phyloP scores from a whole-genome alignment of 768 basidiomycete species.

The Russula foetens region DNA sequence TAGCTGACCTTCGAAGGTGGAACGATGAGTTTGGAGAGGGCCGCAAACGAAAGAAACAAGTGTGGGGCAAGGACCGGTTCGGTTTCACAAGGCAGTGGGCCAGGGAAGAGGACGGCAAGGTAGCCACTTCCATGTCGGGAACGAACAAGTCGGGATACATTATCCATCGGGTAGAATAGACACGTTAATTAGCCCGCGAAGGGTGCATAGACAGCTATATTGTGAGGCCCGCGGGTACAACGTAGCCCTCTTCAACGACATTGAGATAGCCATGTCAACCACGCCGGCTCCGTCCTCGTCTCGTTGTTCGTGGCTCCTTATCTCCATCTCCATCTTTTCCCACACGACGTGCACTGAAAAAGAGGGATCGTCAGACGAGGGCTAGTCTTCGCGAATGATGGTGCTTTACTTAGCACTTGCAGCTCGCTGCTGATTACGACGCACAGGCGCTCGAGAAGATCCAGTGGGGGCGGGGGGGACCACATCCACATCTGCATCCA shows the following conservation, averaged over 20 bases:
- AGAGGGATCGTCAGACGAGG: constrained; percentile 1
- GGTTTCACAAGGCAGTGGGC: constrained; percentile 59
- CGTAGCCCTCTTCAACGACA: background rate
- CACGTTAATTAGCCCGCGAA: background rate
- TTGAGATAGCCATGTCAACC: background rate
- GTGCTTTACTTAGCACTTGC: background rate
- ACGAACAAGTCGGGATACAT: constrained; percentile 5
- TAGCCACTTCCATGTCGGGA: constrained; percentile 25
- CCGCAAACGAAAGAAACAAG: constrained; percentile 53
- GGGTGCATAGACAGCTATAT: background rate
- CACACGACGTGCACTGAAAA: constrained; percentile 24
- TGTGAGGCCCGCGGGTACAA: background rate
- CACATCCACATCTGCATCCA: background rate
- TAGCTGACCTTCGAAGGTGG: constrained; percentile 76
- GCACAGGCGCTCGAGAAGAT: constrained; percentile 1
- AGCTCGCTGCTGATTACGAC: constrained; percentile 1
- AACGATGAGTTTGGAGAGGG: constrained; percentile 95
- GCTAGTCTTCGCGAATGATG: background rate
- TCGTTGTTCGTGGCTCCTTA: constrained; percentile 29
- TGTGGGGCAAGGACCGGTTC: constrained; percentile 85
- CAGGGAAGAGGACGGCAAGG: constrained; percentile 37
- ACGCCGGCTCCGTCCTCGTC: constrained; percentile 15
- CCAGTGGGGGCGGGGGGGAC: too few relatives aligned
- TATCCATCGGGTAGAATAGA: constrained; percentile 8
- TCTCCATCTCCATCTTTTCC: constrained; percentile 40